phyloP scores from a whole-genome alignment of 768 basidiomycete genomes.

The Clitopilus hobsonii region DNA sequence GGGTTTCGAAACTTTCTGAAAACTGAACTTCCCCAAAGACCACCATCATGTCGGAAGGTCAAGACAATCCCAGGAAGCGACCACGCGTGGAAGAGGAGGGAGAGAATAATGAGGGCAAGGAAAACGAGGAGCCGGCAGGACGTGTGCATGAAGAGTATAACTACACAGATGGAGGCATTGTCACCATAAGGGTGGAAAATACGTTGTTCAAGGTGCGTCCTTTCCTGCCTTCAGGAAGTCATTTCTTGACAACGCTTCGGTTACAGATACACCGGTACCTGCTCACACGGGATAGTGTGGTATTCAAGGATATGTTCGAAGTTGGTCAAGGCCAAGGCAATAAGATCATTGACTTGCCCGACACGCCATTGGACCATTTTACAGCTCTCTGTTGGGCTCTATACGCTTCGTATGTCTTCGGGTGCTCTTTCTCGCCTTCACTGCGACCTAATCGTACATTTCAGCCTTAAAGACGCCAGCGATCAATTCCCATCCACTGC shows the following conservation, averaged over 20 bases:
- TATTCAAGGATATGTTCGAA: neutral
- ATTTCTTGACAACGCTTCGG: neutral
- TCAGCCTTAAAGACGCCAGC: constrained; percentile 33
- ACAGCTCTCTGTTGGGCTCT: neutral
- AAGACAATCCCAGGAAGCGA: neutral
- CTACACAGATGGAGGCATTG: constrained; percentile 40
- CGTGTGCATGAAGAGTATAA: constrained; percentile 3
- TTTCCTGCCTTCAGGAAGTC: neutral
- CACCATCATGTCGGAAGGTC: neutral
- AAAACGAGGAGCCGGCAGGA: neutral
- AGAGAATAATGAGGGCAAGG: neutral
- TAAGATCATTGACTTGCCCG: neutral
- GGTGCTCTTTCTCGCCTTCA: neutral
- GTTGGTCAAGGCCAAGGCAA: neutral
- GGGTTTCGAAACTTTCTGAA: too few relatives aligned
- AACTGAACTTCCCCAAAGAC: neutral
- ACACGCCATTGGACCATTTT: neutral
- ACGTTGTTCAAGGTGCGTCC: constrained; percentile 38
- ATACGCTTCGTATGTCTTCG: neutral
- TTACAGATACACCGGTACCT: neutral
- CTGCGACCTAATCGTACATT: constrained; percentile 35
- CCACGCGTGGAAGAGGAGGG: neutral
- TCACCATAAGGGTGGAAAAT: constrained; percentile 35
- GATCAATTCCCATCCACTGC: constrained; percentile 33
- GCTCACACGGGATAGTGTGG: neutral